Evolutionary conservation across 306 rosid species (phyloP), one percentile per base, ranked within the genome.

Genomic region (Boehmeria nivea): DNA sequence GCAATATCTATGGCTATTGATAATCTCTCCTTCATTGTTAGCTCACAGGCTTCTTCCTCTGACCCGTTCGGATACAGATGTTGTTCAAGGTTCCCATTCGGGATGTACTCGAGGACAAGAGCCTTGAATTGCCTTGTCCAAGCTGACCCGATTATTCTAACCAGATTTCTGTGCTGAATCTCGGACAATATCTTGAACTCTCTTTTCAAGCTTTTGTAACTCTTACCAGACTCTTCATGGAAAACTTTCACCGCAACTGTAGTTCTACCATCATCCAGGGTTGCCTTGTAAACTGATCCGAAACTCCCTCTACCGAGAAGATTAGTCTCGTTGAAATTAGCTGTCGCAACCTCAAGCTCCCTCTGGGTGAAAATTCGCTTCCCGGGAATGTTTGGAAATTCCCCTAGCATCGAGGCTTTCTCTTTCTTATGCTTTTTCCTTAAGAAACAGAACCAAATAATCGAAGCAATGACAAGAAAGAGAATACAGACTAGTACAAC

Each of bases 291-390:
- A 49, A 68, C 67, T 20, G 61, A 52, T 34, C 73, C 73, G 10
- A 60, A n/a, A n/a, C n/a, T n/a, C n/a, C n/a, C n/a, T n/a, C n/a
- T n/a, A n/a, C n/a, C n/a, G n/a, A n/a, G n/a, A 4, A 68, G 67
- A 51, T 34, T 12, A 13, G 67, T 60, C 49, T 60, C 56, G 43
- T 19, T 44, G 67, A 68, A 68, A 33, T 26, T 21, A 7, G 8
- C 38, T 17, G 73, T 53, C 21, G 73, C 73, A 34, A 44, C 22
- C 61, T 60, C 67, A 18, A 68, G 67, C 18, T 68, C 73, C 61
- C 61, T 43, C 51, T 60, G 48, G 6, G 55, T 59, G 31, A 37
- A 68, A 28, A 28, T 51, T 24, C n/a, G 18, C 9, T 20, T 28
- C 45, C 60, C 56, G 52, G 22, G 49, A 17, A 12, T 48, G 33